These are phyloP conservation scores for Kwoniella sp. DNA, from an alignment of 768 basidiomycete genomes.

Conservation along the genomic window DNA sequence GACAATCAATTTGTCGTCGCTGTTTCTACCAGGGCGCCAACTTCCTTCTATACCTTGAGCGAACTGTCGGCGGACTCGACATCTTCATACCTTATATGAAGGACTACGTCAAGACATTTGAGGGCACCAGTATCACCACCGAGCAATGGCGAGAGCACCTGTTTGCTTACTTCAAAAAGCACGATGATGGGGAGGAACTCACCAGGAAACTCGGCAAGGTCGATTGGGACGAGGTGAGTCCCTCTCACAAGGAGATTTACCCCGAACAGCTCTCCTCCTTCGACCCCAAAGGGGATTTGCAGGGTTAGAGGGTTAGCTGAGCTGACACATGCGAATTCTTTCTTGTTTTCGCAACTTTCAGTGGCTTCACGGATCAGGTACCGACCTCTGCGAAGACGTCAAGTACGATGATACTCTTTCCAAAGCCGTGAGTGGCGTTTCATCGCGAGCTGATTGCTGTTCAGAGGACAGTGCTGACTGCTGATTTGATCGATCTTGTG, in stretches of 20 bases:
- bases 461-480: too few species aligned
- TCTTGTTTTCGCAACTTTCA: not conserved
- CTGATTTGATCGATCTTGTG: not conserved
- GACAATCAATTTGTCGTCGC: not conserved
- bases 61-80: conserved; percentile 75
- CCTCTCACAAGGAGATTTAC: too few species aligned
- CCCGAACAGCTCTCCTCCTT: too few species aligned
- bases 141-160: conserved; percentile 80
- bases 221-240: conserved; percentile 71
- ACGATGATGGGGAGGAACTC: conserved; percentile 65
- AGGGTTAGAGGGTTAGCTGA: too few species aligned
- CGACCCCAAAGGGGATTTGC: too few species aligned
- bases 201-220: conserved; percentile 65
- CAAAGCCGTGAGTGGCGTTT: conserved; percentile 59
- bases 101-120: conserved; percentile 79
- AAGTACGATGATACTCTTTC: conserved; percentile 76
- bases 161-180: conserved; percentile 66
- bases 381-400: conserved; percentile 70
- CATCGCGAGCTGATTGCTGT: too few species aligned
- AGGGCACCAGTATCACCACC: conserved; percentile 77
- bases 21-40: conserved; percentile 68
- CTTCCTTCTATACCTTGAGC: conserved; percentile 79
- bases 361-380: conserved; percentile 82
- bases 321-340: not conserved
- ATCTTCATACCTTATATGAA: conserved; percentile 80